Conservation (phyloP, 495 filamentous ascomycete species). For the Pyronema domesticum region DNA sequence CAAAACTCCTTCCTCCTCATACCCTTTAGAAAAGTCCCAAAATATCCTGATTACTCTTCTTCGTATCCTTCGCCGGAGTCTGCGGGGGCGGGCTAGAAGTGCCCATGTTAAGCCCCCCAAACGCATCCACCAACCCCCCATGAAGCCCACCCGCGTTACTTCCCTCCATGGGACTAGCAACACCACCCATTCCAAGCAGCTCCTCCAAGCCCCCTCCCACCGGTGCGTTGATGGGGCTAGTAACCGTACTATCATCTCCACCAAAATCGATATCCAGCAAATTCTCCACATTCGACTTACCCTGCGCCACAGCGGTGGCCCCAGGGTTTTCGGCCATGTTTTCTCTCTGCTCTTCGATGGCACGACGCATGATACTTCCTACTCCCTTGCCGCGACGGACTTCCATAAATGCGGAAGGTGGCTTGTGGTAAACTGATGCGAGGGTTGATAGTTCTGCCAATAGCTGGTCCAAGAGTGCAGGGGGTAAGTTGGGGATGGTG, state of each 20-base stretch:
- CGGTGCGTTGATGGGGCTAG: background rate
- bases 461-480: slow-evolving; percentile 66
- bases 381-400: slow-evolving; percentile 74
- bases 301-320: slow-evolving; percentile 35
- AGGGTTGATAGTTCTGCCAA: slow-evolving; percentile 85
- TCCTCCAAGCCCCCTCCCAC: slow-evolving; percentile 6
- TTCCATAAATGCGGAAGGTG: slow-evolving; percentile 87
- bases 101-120: slow-evolving; percentile 60
- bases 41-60: slow-evolving; percentile 73
- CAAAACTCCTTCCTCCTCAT: background rate
- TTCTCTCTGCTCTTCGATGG: slow-evolving; percentile 88
- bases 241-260: slow-evolving; percentile 37
- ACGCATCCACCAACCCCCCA: slow-evolving; percentile 70
- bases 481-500: slow-evolving; percentile 75
- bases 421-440: slow-evolving; percentile 98
- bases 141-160: slow-evolving; percentile 34
- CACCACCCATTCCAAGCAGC: slow-evolving; percentile 13
- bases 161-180: slow-evolving; percentile 32
- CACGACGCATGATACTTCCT: slow-evolving; percentile 83
- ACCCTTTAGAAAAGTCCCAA: slow-evolving; percentile 59
- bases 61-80: slow-evolving; percentile 37
- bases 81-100: slow-evolving; percentile 37
- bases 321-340: slow-evolving; percentile 84
- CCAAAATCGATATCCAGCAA: slow-evolving; percentile 97
- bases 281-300: slow-evolving; percentile 65